A percentile compares a stretch with the other conserved stretches of the same genome.
These are phyloP conservation scores for Geotrichum histeridarum DNA, from an alignment of 1,139 yeast genomes.

Conservation along the genomic window DNA sequence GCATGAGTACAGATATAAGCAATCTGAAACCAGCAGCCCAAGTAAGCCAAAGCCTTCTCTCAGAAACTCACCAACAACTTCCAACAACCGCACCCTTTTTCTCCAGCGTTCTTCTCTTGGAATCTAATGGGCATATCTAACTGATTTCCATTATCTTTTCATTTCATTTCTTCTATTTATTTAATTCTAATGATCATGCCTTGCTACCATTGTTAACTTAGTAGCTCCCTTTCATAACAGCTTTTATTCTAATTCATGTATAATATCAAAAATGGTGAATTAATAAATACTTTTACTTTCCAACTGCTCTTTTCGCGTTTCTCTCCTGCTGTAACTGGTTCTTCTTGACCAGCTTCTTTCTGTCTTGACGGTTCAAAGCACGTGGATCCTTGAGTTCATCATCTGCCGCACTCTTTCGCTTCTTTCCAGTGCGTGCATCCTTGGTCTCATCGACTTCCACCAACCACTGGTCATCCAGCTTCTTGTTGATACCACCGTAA, in stretches of 20 bases:
- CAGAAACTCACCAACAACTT: neutral
- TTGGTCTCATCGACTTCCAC: conserved; percentile 84
- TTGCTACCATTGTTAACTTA: too few species aligned
- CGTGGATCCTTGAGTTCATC: conserved; percentile 86
- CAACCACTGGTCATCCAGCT: conserved; percentile 85
- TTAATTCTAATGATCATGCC: neutral
- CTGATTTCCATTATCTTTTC: neutral
- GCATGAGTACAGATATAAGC: conserved; percentile 7
- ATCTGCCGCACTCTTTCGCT: conserved; percentile 39
- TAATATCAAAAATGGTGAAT: neutral
- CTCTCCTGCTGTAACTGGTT: conserved; percentile 83
- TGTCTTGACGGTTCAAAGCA: conserved; percentile 68
- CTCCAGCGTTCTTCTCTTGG: neutral
- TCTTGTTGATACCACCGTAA: conserved; percentile 86
- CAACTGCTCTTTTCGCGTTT: conserved; percentile 42
- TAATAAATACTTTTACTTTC: conserved; percentile 18
- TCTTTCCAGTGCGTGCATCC: conserved; percentile 32
- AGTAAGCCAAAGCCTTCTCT: neutral
- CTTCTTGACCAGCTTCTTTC: conserved; percentile 81
- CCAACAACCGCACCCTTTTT: neutral
- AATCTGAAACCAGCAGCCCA: neutral
- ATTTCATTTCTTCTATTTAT: neutral
- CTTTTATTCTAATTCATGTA: too few species aligned
- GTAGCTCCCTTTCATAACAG: too few species aligned
- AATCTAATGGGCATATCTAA: neutral